These are phyloP conservation scores for Eucalyptus brandiana DNA, from an alignment of 345 rosid species.

Conservation along the genomic window DNA sequence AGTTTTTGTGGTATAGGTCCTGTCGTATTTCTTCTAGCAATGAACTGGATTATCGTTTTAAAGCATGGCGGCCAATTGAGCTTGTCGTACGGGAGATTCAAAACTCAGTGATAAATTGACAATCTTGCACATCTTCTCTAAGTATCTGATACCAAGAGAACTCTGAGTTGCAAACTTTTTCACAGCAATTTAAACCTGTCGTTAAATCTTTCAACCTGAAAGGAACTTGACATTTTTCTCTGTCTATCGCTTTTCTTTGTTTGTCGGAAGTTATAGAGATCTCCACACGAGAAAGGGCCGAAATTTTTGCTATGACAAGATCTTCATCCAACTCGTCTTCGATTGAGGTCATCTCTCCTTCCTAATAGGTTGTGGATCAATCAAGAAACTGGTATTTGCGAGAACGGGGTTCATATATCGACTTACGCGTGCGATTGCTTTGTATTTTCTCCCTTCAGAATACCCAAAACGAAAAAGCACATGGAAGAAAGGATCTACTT, in stretches of 20 bases:
- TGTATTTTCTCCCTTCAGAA: neutral
- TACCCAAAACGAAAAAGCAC: neutral
- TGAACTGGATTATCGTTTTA: neutral
- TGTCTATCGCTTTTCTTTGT: neutral
- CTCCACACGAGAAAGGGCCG: neutral
- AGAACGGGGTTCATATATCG: neutral
- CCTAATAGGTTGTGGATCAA: neutral
- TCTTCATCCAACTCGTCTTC: neutral
- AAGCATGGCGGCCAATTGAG: neutral
- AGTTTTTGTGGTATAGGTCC: neutral
- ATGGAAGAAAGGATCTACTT: neutral
- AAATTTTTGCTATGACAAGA: neutral
- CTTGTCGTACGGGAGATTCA: neutral
- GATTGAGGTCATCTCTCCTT: neutral
- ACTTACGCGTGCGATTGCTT: neutral
- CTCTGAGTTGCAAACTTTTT: neutral
- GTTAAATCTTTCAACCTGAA: no score
- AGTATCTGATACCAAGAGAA: neutral
- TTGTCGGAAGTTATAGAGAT: neutral
- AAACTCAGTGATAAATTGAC: neutral
- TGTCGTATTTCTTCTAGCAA: neutral
- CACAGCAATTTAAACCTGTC: neutral
- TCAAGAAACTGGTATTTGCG: neutral
- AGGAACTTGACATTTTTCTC: neutral
- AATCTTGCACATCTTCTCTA: neutral